Base-by-base conservation (phyloP, 352 stramenopile genomes). In the Pythium sukuiense region DNA sequence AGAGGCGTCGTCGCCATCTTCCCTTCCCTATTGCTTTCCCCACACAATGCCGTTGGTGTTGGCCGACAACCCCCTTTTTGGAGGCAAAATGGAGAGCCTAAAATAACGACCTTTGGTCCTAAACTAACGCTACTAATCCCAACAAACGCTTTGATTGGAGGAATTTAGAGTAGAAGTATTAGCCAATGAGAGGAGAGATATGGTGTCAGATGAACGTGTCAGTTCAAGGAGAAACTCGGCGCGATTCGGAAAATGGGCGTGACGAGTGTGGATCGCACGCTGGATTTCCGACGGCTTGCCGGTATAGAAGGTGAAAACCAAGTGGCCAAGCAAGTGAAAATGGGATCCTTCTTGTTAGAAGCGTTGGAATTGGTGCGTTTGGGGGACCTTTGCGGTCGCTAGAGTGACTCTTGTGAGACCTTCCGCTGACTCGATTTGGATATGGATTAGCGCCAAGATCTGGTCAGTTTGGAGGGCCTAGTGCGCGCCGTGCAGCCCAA, bases 401-500 rank as follows among this genome's bases (percentile, higher is more conserved):
- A 62, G 16, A 2, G 26, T 3, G 6, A 26, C 53, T 53, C 49
- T 30, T 12, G 16, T 52, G 59, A 59, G 7, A 9, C 4, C 24
- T 7, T 32, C 18, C 20, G 9, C 46, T 29, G n/a, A 32, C 46
- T 8, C 18, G 7, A 12, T 9, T 3, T 26, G 27, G 6, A 3
- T 13, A 56, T 46, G 13, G 7, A 29, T 48, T 16, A 92, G 84
- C 55, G 76, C 20, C 76, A 78, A 53, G 78, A 71, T 48, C 53
- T 93, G 27, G 29, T 73, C 30, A 75, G 80, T 55, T 59, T 93
- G 57, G 83, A 93, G 64, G 67, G 71, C n/a, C 56, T 90, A 48
- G 59, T 93, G 62, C 60, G 56, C 3, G 69, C 74, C 7, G 67
- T 89, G 13, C 73, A 69, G 27, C 74, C 81, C 11, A 80, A 79